Conservation (phyloP, 176 grass and related monocot genomes). For the Olyra latifolia region DNA sequence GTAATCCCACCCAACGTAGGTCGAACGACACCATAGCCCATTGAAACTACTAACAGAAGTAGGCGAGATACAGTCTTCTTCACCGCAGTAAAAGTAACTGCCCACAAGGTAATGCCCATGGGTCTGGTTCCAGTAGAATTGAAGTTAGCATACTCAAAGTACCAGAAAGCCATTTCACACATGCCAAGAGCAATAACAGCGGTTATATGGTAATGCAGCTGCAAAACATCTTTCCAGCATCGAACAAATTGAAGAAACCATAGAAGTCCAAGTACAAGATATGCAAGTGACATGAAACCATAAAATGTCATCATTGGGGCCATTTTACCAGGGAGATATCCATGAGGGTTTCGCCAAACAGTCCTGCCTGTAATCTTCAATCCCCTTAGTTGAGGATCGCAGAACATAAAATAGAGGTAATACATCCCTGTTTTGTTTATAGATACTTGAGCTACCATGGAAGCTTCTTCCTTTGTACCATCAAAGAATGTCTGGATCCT, state of each 20-base stretch:
- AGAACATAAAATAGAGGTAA: slow-evolving; percentile 99
- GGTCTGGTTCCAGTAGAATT: slow-evolving; percentile 90
- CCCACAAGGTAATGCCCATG: slow-evolving; percentile 96
- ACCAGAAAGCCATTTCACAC: slow-evolving; percentile 99
- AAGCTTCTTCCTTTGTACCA: slow-evolving; percentile 62
- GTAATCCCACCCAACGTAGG: slow-evolving; percentile 87
- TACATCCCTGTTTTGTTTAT: slow-evolving; percentile 97
- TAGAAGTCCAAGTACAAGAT: slow-evolving; percentile 85
- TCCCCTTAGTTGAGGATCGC: slow-evolving; percentile 80
- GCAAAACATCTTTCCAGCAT: slow-evolving; percentile 86
- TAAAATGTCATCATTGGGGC: slow-evolving; percentile 93
- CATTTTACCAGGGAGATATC: slow-evolving; percentile 99
- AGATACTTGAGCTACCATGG: slow-evolving; percentile 63
- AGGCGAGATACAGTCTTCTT: slow-evolving; percentile 97
- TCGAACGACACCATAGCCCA: slow-evolving; percentile 90
- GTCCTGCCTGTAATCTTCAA: slow-evolving; percentile 82
- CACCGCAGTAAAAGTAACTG: slow-evolving; percentile 95
- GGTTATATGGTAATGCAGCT: slow-evolving; percentile 97
- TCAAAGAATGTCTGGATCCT: slow-evolving; percentile 96
- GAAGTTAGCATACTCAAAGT: slow-evolving; percentile 96
- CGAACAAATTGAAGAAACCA: slow-evolving; percentile 95
- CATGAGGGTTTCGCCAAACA: slow-evolving; percentile 97
- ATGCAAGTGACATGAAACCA: slow-evolving; percentile 95
- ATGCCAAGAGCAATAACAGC: slow-evolving; percentile 97
- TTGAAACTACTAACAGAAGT: slow-evolving; percentile 89